A percentile compares a stretch with the other conserved stretches of the same genome.
These are phyloP conservation scores for Verticillium klebahnii DNA, from an alignment of 2,329 filamentous ascomycete genomes.

Conservation along the genomic window DNA sequence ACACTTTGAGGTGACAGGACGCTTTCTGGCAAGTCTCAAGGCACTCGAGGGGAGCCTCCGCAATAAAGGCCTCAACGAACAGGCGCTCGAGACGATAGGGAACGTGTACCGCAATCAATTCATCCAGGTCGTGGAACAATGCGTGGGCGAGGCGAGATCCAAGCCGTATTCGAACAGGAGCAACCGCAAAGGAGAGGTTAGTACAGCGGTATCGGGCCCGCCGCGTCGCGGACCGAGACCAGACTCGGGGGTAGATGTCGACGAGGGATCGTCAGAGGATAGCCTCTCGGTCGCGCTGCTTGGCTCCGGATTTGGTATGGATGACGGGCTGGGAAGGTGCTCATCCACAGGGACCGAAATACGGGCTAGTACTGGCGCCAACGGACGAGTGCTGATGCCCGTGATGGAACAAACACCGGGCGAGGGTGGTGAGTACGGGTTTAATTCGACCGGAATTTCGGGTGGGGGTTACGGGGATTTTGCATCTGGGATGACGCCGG, in stretches of 20 bases:
- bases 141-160: slow-evolving; percentile 26
- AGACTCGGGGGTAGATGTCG: slow-evolving; percentile 33
- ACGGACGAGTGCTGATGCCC: slow-evolving; percentile 6
- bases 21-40: slow-evolving; percentile 28
- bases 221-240: slow-evolving; percentile 21
- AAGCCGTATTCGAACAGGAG: slow-evolving; percentile 36
- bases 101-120: slow-evolving; percentile 36
- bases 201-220: slow-evolving; percentile 14
- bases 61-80: slow-evolving; percentile 31
- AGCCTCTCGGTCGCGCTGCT: slow-evolving; percentile 12
- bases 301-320: neutral
- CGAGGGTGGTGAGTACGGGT: neutral
- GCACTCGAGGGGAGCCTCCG: slow-evolving; percentile 26
- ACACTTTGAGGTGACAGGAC: slow-evolving; percentile 31
- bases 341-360: slow-evolving; percentile 10
- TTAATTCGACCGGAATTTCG: neutral
- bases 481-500: slow-evolving; percentile 4
- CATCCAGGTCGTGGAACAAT: slow-evolving; percentile 31
- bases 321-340: slow-evolving; percentile 9
- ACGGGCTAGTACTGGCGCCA: slow-evolving; percentile 2
- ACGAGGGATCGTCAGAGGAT: slow-evolving; percentile 27
- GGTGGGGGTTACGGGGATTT: neutral
- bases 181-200: slow-evolving; percentile 30
- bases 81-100: slow-evolving; percentile 31
- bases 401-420: slow-evolving; percentile 9